These are phyloP conservation scores for Solanum hybrid DNA, from an alignment of 305 asterid species.

Conservation along the genomic window DNA sequence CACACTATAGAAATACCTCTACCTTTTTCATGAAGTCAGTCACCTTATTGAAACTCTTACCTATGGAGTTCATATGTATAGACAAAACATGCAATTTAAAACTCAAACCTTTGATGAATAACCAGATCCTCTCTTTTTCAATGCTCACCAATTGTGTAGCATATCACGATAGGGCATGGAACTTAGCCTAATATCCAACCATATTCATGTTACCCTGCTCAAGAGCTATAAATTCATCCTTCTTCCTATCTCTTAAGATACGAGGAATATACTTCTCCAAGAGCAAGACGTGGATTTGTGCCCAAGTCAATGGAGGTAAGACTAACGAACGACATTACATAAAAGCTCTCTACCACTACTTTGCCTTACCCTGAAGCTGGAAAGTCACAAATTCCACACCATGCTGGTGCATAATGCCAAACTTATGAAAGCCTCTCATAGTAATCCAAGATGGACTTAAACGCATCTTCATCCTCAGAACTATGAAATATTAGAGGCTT, in stretches of 20 bases:
- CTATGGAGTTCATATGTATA: no score
- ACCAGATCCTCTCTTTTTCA: neutral
- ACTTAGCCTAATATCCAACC: neutral
- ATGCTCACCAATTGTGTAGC: neutral
- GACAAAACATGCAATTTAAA: neutral
- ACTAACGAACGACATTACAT: neutral
- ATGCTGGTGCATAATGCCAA: no score
- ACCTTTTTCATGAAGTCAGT: neutral
- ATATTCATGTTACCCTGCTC: neutral
- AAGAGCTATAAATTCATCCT: neutral
- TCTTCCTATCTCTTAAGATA: neutral
- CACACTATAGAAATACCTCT: neutral
- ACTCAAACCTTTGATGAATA: neutral
- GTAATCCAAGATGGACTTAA: no score
- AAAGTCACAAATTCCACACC: neutral
- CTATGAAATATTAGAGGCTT: no score
- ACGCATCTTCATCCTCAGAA: no score
- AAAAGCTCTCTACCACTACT: neutral
- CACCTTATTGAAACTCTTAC: neutral
- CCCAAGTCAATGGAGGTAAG: neutral
- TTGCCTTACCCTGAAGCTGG: neutral
- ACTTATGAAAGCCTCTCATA: neutral
- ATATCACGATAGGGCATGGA: neutral
- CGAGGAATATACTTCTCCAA: neutral
- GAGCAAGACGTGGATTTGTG: neutral